Evolutionary conservation across 148 eudicot genomes (phyloP), one percentile per base, ranked within the genome.

Genomic region (Pharnaceum exiguum): DNA sequence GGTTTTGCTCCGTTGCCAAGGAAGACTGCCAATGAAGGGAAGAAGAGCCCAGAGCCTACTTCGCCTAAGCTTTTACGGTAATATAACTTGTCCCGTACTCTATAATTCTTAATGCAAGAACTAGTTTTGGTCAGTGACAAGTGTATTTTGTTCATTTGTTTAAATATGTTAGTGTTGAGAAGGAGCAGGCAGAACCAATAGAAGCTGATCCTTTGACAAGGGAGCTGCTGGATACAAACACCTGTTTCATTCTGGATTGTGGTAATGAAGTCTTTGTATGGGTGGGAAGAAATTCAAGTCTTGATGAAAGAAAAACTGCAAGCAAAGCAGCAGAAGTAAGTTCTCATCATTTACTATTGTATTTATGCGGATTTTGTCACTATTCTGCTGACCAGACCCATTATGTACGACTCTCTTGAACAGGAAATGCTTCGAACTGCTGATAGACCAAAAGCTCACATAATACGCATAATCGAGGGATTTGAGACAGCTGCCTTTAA

Each of bases 1-100:
- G 99, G 99, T 31, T 93, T 88, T 88, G 99, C 99, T 57, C 99
- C 99, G 18, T 77, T 93, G 40, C 96, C 99, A 18, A 85, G 90
- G 68, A 90, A 90, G 82, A 50, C 82, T 70, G 70, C 86, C 32
- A 75, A 33, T 37, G 81, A 82, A 36, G 83, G 71, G 32, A 62
- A 68, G 17, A 84, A 76, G 57, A 55, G 44, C 61, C 36, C 69
- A 26, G 80, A 71, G 37, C 84, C 57, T 60, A 58, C 51, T 65
- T 60, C 86, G 35, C 60, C 86, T 8, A 78, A 75, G 78, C 82
- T 93, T 46, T 93, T 70, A 66, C 50, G 87, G 99, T 93, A 81
- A 44, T 63, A 28, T 60, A 45, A 65, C 17, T 46, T 44, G 31
- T 16, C 51, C 56, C 18, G 8, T 32, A 10, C n/a, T n/a, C n/a